A percentile compares a stretch with the other conserved stretches of the same genome.
These are phyloP conservation scores for Plasmodium vinckei DNA, from an alignment of 169 alveolate species.

Conservation along the genomic window DNA sequence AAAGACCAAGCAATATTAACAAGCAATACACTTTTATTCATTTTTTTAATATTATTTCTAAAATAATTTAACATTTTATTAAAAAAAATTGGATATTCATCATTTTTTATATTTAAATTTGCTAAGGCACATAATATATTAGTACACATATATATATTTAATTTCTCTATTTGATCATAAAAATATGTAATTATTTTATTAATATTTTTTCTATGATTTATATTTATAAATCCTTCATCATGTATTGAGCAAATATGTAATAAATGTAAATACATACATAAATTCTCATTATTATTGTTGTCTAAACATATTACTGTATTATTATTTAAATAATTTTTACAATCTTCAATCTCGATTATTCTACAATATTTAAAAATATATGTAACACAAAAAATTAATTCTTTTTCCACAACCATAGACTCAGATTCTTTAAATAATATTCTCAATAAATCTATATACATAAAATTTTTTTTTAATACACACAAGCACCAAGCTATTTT, in stretches of 20 bases:
- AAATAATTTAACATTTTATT: conserved; percentile 47
- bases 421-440: conserved; percentile 57
- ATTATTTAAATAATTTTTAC: conserved; percentile 26
- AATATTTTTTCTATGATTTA: conserved; percentile 31
- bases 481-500: conserved; percentile 71
- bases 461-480: conserved; percentile 34
- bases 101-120: conserved; percentile 46
- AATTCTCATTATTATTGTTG: conserved; percentile 36
- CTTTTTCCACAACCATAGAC: conserved; percentile 24
- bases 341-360: conserved; percentile 37
- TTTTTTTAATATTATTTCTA: conserved; percentile 37
- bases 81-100: conserved; percentile 57
- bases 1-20: conserved; percentile 56
- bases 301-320: conserved; percentile 7
- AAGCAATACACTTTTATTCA: conserved; percentile 47
- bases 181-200: conserved; percentile 28
- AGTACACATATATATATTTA: conserved; percentile 35
- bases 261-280: conserved; percentile 65
- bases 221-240: conserved; percentile 7
- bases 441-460: conserved; percentile 32
- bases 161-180: conserved; percentile 31
- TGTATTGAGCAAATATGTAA: conserved; percentile 31
- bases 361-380: conserved; percentile 50
- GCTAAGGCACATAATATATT: conserved; percentile 56
- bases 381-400: conserved; percentile 30